phyloP scores from a whole-genome alignment of 208 protist genomes.

The Sergeia podlipaevii region DNA sequence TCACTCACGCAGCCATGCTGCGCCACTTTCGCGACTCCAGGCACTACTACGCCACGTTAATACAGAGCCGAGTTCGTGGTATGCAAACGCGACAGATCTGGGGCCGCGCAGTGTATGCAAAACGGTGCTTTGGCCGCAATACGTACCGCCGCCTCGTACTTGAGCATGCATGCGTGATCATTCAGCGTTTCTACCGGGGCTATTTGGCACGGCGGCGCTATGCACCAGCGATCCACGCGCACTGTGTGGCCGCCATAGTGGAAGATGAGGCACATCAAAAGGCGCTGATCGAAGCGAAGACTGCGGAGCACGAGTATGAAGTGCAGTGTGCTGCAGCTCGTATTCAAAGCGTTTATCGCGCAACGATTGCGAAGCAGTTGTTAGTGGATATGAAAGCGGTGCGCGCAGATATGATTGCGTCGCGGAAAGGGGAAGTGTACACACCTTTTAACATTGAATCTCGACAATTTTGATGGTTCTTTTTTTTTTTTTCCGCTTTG shows the following conservation, averaged over 20 bases:
- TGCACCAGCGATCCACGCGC: background rate
- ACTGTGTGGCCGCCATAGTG: background rate
- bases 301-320: background rate
- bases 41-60: conserved; percentile 70
- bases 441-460: conserved; percentile 13
- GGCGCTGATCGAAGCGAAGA: too few relatives aligned
- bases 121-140: conserved; percentile 65
- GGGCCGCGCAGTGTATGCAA: conserved; percentile 38
- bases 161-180: conserved; percentile 37
- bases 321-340: background rate
- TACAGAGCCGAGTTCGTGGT: conserved; percentile 69
- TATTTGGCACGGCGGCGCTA: conserved; percentile 21
- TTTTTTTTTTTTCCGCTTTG: conserved; percentile 7
- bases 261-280: background rate
- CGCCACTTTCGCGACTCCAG: conserved; percentile 61
- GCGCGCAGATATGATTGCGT: background rate
- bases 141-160: conserved; percentile 42
- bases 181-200: conserved; percentile 60
- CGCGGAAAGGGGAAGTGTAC: conserved; percentile 13
- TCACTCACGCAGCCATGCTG: conserved; percentile 34
- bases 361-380: background rate
- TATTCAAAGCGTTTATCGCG: conserved; percentile 6
- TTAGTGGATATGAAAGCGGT: conserved; percentile 3
- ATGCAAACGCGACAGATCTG: conserved; percentile 52
- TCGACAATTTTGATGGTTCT: conserved; percentile 1